Percentiles rank a stretch among this genome's conserved stretches.
phyloP scores from a whole-genome alignment of 2,329 filamentous ascomycete species.

The Teratosphaeria destructans region DNA sequence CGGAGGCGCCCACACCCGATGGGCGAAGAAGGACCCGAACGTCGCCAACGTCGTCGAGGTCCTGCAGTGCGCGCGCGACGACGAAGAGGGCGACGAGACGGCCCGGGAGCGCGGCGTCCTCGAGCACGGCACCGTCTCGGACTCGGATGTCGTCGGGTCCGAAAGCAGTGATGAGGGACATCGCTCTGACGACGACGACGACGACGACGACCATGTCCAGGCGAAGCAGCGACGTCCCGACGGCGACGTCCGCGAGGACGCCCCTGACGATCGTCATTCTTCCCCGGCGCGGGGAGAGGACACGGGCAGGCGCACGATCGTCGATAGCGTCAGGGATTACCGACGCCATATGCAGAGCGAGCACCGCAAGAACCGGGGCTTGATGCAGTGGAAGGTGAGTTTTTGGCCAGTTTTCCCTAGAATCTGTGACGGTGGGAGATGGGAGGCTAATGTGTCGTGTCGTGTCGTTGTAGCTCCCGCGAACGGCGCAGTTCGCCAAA shows the following conservation, averaged over 20 bases:
- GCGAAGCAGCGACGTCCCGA: neutral
- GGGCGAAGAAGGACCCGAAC: constrained; percentile 45
- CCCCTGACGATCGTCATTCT: neutral
- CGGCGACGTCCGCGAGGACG: neutral
- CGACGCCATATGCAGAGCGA: constrained; percentile 48
- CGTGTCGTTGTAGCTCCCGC: constrained; percentile 27
- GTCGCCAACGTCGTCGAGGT: constrained; percentile 54
- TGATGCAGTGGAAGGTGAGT: constrained; percentile 59
- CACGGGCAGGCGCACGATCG: constrained; percentile 25
- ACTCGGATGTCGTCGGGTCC: constrained; percentile 9
- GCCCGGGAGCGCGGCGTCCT: constrained; percentile 19
- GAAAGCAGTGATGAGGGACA: constrained; percentile 3
- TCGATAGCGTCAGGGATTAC: constrained; percentile 49
- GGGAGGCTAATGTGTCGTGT: neutral
- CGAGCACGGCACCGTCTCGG: constrained; percentile 8
- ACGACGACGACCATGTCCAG: neutral
- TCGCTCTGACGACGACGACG: neutral
- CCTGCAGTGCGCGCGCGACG: constrained; percentile 50
- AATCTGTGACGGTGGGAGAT: too few relatives aligned
- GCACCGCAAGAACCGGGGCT: constrained; percentile 55
- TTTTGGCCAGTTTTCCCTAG: too few relatives aligned
- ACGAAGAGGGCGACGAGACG: constrained; percentile 32
- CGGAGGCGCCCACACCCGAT: constrained; percentile 47
- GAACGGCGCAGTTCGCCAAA: constrained; percentile 47
- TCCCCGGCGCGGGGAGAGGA: neutral